Conservation (phyloP, 768 basidiomycete species). For the Serendipita vermifera region DNA sequence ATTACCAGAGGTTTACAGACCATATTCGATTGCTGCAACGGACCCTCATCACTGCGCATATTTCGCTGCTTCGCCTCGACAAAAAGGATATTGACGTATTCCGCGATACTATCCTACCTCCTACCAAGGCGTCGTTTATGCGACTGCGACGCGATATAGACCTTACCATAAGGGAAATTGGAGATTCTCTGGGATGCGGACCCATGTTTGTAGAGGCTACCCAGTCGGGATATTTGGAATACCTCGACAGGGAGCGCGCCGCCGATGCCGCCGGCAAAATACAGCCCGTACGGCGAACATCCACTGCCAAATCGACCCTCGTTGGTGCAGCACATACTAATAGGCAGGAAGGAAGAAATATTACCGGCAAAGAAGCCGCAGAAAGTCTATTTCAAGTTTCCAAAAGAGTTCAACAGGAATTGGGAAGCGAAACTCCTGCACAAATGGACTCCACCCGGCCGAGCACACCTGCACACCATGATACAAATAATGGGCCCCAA, state of each 20-base stretch:
- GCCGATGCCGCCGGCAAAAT: no score
- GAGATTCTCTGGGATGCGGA: constrained; percentile 11
- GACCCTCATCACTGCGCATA: constrained; percentile 18
- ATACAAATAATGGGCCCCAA: background rate
- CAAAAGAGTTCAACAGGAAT: constrained; percentile 12
- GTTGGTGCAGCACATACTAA: no score
- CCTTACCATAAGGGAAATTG: constrained; percentile 15
- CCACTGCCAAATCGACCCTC: no score
- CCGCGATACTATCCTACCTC: constrained; percentile 15
- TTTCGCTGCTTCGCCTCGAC: constrained; percentile 14
- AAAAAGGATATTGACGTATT: constrained; percentile 16
- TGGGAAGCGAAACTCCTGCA: constrained; percentile 8
- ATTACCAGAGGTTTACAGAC: no score
- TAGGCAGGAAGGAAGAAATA: no score
- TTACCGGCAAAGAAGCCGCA: constrained; percentile 9
- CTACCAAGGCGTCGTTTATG: constrained; percentile 13
- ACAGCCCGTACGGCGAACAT: no score
- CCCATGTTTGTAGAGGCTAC: constrained; percentile 7
- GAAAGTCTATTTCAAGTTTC: constrained; percentile 11
- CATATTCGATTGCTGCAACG: constrained; percentile 17
- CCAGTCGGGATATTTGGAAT: constrained; percentile 13
- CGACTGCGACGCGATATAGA: constrained; percentile 16
- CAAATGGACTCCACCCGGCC: constrained; percentile 4
- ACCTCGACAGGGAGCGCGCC: no score
- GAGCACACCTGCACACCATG: background rate